Conservation (phyloP, 2,329 filamentous ascomycete species). For the Pseudocercospora pini-densiflorae region DNA sequence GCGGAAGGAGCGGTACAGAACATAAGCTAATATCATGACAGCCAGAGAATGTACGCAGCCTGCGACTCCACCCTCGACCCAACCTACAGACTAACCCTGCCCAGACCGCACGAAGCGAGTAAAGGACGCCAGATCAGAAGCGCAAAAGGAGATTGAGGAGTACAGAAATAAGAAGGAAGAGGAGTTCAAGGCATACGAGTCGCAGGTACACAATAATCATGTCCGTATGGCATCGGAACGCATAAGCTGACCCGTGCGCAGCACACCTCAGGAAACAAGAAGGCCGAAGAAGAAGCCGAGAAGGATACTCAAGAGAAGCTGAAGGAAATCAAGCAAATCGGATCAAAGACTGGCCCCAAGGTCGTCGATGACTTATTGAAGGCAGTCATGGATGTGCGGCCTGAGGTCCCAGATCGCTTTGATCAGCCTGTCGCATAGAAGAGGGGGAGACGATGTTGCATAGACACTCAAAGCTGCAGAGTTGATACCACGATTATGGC, state of each 20-base stretch:
- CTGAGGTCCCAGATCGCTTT: constrained; percentile 59
- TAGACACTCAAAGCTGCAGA: background rate
- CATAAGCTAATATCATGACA: constrained; percentile 59
- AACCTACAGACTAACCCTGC: constrained; percentile 30
- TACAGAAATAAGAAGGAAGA: constrained; percentile 89
- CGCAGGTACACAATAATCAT: constrained; percentile 59
- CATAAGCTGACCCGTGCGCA: constrained; percentile 44
- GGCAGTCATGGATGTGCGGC: constrained; percentile 84
- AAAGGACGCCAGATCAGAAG: constrained; percentile 93
- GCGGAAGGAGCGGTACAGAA: constrained; percentile 21
- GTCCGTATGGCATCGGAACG: background rate
- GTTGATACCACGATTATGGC: constrained; percentile 9
- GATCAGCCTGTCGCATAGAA: constrained; percentile 4
- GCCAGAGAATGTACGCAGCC: constrained; percentile 79
- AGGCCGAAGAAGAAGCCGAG: constrained; percentile 71
- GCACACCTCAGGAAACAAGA: constrained; percentile 91
- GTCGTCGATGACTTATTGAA: constrained; percentile 83
- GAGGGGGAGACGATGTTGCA: background rate
- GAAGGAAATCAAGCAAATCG: constrained; percentile 78
- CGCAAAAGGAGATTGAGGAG: constrained; percentile 95
- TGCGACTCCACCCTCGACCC: background rate
- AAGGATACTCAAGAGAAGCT: constrained; percentile 82
- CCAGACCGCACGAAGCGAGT: constrained; percentile 93
- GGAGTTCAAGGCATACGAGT: constrained; percentile 94
- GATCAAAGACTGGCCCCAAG: constrained; percentile 75